Evolutionary conservation across 2,329 filamentous ascomycete species (phyloP).

Genomic region (Fusarium brevicatenulatum): DNA sequence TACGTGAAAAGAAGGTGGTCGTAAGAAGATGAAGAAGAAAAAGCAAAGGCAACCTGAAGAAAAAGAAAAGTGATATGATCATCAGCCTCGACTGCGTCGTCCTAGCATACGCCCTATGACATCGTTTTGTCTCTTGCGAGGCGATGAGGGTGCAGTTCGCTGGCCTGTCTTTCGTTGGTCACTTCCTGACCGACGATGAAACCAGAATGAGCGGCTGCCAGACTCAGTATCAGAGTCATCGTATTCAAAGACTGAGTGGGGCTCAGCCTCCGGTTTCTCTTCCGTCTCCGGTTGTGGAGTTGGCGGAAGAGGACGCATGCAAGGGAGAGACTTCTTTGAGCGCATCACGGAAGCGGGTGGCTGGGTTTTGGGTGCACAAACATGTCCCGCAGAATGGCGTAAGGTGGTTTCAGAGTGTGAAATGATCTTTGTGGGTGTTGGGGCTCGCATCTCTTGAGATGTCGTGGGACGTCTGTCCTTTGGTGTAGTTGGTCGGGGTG

Average conservation of each 20-base stretch:
- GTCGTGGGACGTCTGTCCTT: constrained; percentile 22
- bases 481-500: constrained; percentile 30
- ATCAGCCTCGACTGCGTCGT: constrained; percentile 44
- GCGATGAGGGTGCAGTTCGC: constrained; percentile 40
- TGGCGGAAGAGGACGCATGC: constrained; percentile 39
- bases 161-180: constrained; percentile 39
- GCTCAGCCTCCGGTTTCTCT: constrained; percentile 21
- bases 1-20: constrained; percentile 16
- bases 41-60: neutral
- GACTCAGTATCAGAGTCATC: constrained; percentile 58
- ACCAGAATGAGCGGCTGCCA: constrained; percentile 53
- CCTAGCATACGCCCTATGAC: constrained; percentile 53
- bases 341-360: constrained; percentile 34
- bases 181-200: constrained; percentile 54
- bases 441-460: constrained; percentile 25
- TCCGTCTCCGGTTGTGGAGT: constrained; percentile 36
- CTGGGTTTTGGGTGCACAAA: constrained; percentile 28
- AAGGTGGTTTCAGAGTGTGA: constrained; percentile 36
- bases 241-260: constrained; percentile 60
- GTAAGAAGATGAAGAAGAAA: neutral
- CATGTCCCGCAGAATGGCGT: constrained; percentile 38
- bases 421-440: constrained; percentile 14
- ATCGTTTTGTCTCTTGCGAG: constrained; percentile 48
- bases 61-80: neutral
- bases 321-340: constrained; percentile 45